Evolutionary conservation across 192 early-diverging fungal species (phyloP).

Genomic region (Entrophospora sp.): DNA sequence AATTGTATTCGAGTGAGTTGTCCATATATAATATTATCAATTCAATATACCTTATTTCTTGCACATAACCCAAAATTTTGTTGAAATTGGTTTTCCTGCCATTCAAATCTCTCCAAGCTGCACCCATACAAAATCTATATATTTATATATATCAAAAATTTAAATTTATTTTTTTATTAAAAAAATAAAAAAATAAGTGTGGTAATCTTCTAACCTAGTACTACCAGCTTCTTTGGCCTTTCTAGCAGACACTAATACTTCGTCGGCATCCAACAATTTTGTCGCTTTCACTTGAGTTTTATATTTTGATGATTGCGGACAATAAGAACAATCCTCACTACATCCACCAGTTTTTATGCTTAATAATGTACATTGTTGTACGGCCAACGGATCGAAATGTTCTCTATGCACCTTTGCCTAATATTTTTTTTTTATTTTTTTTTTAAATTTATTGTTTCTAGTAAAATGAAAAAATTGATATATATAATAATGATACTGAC

Average conservation of each 20-base stretch:
- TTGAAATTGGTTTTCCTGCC: conserved; percentile 80
- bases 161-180: background rate
- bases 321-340: conserved; percentile 76
- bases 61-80: conserved; percentile 62
- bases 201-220: conserved; percentile 57
- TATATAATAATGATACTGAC: conserved; percentile 39
- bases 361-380: conserved; percentile 74
- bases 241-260: conserved; percentile 60
- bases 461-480: too few relatives aligned
- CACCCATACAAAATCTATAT: conserved; percentile 72
- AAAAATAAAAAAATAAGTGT: background rate
- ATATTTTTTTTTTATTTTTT: background rate
- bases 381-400: conserved; percentile 56
- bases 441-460: too few relatives aligned
- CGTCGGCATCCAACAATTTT: conserved; percentile 61
- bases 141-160: conserved; percentile 6
- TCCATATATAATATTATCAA: too few relatives aligned
- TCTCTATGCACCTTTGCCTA: conserved; percentile 69
- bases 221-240: conserved; percentile 68
- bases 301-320: conserved; percentile 70
- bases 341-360: conserved; percentile 82
- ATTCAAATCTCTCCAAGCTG: conserved; percentile 72
- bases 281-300: conserved; percentile 58
- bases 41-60: conserved; percentile 60
- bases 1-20: background rate